A percentile compares a stretch with the other conserved stretches of the same genome.
Evolutionary conservation across 139 green algal genomes (phyloP).

Genomic region (Chlamydomonas sp.): DNA sequence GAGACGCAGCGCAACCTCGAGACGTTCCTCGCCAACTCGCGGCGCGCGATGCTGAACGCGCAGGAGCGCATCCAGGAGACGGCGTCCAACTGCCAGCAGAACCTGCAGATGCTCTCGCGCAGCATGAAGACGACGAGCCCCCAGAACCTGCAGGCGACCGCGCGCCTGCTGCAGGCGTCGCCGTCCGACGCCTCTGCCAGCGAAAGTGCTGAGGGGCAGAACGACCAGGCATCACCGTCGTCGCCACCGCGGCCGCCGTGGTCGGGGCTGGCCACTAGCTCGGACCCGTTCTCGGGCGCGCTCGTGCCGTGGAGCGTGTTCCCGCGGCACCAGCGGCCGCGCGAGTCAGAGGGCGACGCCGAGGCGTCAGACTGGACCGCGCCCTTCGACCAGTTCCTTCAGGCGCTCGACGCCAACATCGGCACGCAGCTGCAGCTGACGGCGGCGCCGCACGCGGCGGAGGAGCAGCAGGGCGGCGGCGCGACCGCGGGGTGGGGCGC

Average conservation of each 20-base stretch:
- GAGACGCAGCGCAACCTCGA: neutral
- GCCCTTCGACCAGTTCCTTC: conserved; percentile 6
- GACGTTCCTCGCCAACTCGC: conserved; percentile 1
- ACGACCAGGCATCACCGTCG: neutral
- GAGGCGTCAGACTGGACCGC: neutral
- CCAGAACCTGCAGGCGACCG: conserved; percentile 47
- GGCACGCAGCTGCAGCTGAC: neutral
- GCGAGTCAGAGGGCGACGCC: conserved; percentile 11
- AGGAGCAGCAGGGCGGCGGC: no score
- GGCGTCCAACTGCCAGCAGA: conserved; percentile 49
- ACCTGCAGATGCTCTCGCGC: conserved; percentile 41
- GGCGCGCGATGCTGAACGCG: neutral
- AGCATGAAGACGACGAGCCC: conserved; percentile 46
- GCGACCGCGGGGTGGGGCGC: no score
- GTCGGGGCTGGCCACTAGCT: conserved; percentile 15
- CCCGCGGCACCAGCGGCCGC: conserved; percentile 27
- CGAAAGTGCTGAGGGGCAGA: neutral
- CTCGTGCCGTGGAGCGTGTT: conserved; percentile 36
- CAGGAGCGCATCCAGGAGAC: conserved; percentile 41
- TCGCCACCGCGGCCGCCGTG: conserved; percentile 14
- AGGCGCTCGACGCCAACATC: conserved; percentile 2
- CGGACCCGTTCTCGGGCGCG: conserved; percentile 10
- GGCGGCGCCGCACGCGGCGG: neutral
- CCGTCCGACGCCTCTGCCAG: neutral
- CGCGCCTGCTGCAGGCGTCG: conserved; percentile 27